Conservation (phyloP, 495 filamentous ascomycete genomes). For the Penicillium manginii region DNA sequence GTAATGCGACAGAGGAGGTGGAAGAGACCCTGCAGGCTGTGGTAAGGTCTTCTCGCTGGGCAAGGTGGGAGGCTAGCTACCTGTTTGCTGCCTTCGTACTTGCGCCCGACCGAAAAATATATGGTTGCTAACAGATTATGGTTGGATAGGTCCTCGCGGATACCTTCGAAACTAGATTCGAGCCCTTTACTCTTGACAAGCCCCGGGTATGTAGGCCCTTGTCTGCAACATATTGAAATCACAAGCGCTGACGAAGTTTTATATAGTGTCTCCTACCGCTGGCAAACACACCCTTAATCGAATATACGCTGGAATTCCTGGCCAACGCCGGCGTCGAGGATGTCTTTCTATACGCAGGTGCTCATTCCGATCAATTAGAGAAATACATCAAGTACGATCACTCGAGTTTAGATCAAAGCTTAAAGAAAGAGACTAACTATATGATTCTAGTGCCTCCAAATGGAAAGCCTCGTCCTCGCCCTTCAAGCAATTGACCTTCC, state of each 20-base stretch:
- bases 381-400: constrained; percentile 68
- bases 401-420: not conserved
- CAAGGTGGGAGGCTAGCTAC: not conserved
- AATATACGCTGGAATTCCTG: constrained; percentile 96
- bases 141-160: constrained; percentile 74
- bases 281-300: constrained; percentile 91
- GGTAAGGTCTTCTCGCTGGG: constrained; percentile 51
- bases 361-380: constrained; percentile 89
- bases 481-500: constrained; percentile 80
- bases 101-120: not conserved
- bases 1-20: constrained; percentile 62
- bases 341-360: constrained; percentile 87
- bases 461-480: constrained; percentile 75
- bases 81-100: constrained; percentile 13
- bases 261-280: constrained; percentile 87
- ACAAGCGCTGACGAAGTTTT: constrained; percentile 1
- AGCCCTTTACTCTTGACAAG: constrained; percentile 83
- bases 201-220: constrained; percentile 69
- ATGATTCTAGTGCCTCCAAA: constrained; percentile 59
- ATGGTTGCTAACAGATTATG: constrained; percentile 20
- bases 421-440: constrained; percentile 14
- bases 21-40: constrained; percentile 92
- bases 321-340: constrained; percentile 91
- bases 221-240: not conserved
- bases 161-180: constrained; percentile 89